Conservation (phyloP, 2,329 filamentous ascomycete species). For the Chaetomiaceae sp. region DNA sequence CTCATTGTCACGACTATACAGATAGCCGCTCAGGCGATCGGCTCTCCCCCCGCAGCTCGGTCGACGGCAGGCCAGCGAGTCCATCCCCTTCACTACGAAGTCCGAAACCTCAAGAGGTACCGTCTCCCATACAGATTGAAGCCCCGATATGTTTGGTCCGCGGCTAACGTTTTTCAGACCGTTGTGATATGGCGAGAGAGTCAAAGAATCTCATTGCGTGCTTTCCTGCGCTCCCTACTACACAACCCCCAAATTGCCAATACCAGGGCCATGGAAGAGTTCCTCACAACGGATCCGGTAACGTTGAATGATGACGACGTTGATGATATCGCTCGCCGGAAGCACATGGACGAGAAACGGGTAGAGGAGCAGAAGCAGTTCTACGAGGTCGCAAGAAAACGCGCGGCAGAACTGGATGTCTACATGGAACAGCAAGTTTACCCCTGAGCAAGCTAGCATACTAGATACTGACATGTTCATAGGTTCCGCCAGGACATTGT, state of each 20-base stretch:
- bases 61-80: constrained; percentile 38
- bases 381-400: constrained; percentile 88
- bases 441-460: neutral
- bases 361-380: constrained; percentile 91
- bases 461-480: constrained; percentile 17
- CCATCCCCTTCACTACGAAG: constrained; percentile 31
- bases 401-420: constrained; percentile 88
- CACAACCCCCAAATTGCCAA: constrained; percentile 79
- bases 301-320: constrained; percentile 76
- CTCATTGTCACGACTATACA: neutral
- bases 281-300: constrained; percentile 70
- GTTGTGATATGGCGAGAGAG: constrained; percentile 75
- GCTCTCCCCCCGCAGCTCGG: constrained; percentile 41
- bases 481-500: constrained; percentile 64
- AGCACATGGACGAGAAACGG: constrained; percentile 78
- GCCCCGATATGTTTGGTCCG: neutral
- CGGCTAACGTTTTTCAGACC: constrained; percentile 22
- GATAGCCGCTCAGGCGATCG: constrained; percentile 36
- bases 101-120: constrained; percentile 26
- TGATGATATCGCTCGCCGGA: constrained; percentile 73
- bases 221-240: constrained; percentile 81
- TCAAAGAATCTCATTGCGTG: constrained; percentile 85
- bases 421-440: constrained; percentile 92
- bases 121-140: constrained; percentile 11
- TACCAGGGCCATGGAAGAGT: constrained; percentile 79